Conservation (phyloP, 345 rosid genomes). For the Populus pruinosa region DNA sequence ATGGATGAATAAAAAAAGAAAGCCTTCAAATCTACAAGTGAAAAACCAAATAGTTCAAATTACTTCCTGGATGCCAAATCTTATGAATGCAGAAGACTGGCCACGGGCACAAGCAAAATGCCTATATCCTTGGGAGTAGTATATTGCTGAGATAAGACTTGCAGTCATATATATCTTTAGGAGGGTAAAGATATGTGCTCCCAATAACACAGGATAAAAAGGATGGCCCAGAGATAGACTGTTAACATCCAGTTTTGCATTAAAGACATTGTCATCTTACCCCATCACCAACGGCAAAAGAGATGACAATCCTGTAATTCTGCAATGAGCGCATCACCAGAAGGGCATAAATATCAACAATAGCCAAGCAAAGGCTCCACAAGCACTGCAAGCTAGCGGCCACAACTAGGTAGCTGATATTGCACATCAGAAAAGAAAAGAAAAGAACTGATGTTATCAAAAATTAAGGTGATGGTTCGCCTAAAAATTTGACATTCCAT, state of each 20-base stretch:
- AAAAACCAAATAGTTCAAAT: not conserved
- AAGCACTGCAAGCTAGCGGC: constrained; percentile 70
- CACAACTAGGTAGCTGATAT: constrained; percentile 71
- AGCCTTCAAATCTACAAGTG: not conserved
- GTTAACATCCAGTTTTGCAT: not conserved
- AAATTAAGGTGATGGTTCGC: not conserved
- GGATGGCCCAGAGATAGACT: not conserved
- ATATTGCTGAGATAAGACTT: not conserved
- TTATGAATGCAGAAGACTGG: not conserved
- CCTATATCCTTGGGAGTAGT: not conserved
- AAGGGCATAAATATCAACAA: constrained; percentile 58
- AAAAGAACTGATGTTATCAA: constrained; percentile 12
- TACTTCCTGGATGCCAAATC: not conserved
- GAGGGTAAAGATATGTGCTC: not conserved
- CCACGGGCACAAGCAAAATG: not conserved
- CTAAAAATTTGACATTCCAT: not conserved
- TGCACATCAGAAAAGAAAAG: constrained; percentile 22
- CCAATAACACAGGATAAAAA: not conserved
- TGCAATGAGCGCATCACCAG: constrained; percentile 69
- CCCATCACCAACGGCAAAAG: constrained; percentile 71
- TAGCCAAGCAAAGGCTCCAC: constrained; percentile 65
- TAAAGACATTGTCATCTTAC: constrained; percentile 38
- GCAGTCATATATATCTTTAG: not conserved
- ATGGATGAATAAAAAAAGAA: not conserved
- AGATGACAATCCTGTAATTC: constrained; percentile 43